Evolutionary conservation across 345 rosid species (phyloP).

Genomic region (Acer saccharum): DNA sequence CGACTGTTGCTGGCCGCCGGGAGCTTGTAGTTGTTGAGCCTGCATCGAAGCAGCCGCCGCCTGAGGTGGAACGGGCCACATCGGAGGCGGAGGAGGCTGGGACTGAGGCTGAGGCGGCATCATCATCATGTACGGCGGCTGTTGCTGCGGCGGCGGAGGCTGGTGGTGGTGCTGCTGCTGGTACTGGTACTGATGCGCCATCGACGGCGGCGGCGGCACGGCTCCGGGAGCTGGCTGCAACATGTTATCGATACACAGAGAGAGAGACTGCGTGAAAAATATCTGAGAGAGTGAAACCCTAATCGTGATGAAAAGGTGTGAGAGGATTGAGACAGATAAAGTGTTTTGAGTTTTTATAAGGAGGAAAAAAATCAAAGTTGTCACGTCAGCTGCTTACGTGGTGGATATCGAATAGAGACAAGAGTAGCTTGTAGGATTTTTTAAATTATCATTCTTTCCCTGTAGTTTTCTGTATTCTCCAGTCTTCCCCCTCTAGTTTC

Average conservation of each 20-base stretch:
- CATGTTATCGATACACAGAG: slow-evolving; percentile 24
- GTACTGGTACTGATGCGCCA: slow-evolving; percentile 45
- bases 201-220: slow-evolving; percentile 40
- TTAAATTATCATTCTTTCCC: no score
- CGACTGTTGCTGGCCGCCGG: slow-evolving; percentile 22
- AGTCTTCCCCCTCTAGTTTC: no score
- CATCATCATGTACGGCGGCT: slow-evolving; percentile 54
- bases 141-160: slow-evolving; percentile 38
- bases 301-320: slow-evolving; percentile 33
- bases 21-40: slow-evolving; percentile 25
- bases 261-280: background rate
- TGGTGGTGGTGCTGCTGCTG: slow-evolving; percentile 38
- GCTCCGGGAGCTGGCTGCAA: slow-evolving; percentile 73
- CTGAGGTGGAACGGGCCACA: slow-evolving; percentile 52
- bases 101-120: slow-evolving; percentile 37
- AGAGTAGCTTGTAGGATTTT: background rate
- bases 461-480: no score
- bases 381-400: background rate
- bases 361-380: background rate
- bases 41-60: slow-evolving; percentile 10
- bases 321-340: background rate
- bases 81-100: slow-evolving; percentile 53
- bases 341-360: background rate
- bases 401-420: background rate
- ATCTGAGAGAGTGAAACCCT: slow-evolving; percentile 23